Evolutionary conservation across 257 asterid genomes (phyloP).

Genomic region (Avicennia marina): DNA sequence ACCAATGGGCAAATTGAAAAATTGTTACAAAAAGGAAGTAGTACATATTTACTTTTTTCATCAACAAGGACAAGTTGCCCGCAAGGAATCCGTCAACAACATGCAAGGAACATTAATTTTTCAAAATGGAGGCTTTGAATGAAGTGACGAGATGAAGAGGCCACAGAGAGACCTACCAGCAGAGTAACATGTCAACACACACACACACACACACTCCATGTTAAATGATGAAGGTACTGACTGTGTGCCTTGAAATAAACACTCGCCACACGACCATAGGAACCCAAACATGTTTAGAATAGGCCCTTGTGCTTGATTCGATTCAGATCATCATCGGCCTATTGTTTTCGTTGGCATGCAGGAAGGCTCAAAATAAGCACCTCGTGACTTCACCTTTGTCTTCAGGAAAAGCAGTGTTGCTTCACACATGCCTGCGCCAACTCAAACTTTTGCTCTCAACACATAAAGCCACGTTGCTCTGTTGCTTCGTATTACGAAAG

Average conservation of each 20-base stretch:
- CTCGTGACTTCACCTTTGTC: conserved; percentile 42
- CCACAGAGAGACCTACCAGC: conserved; percentile 69
- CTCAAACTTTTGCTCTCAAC: not conserved
- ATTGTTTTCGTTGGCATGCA: conserved; percentile 19
- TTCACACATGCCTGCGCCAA: conserved; percentile 50
- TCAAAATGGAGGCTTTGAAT: conserved; percentile 34
- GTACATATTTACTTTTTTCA: not conserved
- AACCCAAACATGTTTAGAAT: conserved; percentile 53
- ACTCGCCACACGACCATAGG: conserved; percentile 69
- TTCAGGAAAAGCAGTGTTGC: conserved; percentile 30
- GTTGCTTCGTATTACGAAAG: not conserved
- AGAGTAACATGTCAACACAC: conserved; percentile 8
- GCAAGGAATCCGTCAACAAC: conserved; percentile 69
- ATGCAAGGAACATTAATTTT: conserved; percentile 42
- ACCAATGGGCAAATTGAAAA: not conserved
- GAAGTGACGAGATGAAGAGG: conserved; percentile 68
- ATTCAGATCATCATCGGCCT: conserved; percentile 37
- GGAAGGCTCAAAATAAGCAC: conserved; percentile 37
- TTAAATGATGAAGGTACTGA: not conserved
- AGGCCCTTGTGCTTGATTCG: conserved; percentile 48
- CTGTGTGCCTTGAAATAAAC: conserved; percentile 5
- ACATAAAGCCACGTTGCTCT: not conserved
- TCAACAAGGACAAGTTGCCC: conserved; percentile 4
- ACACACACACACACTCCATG: not conserved
- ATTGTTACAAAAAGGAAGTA: not conserved